Evolutionary conservation across 352 stramenopile genomes (phyloP).

Genomic region (Aphanomyces stellatus): DNA sequence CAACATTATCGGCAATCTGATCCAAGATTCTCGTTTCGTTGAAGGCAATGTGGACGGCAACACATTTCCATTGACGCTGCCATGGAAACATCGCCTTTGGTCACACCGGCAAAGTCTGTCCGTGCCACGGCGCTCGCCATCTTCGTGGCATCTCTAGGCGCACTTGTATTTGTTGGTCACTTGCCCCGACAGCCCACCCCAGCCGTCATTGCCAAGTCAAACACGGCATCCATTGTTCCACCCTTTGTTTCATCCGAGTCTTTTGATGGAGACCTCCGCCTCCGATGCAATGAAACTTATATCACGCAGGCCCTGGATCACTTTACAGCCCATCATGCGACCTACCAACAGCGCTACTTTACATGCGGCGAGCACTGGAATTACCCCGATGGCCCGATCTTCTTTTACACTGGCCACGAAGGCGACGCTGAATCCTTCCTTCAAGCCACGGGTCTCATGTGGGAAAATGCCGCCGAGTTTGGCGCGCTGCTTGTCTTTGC

Average conservation of each 20-base stretch:
- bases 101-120: too few relatives aligned
- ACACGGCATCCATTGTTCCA: too few relatives aligned
- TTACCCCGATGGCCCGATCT: conserved; percentile 59
- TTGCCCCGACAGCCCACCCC: too few relatives aligned
- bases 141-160: too few relatives aligned
- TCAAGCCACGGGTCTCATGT: conserved; percentile 95
- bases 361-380: conserved; percentile 34
- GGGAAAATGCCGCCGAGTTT: conserved; percentile 89
- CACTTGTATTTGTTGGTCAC: too few relatives aligned
- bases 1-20: too few relatives aligned
- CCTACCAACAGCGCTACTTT: conserved; percentile 51
- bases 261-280: conserved; percentile 2
- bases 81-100: too few relatives aligned
- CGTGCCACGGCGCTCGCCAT: too few relatives aligned
- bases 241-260: not conserved
- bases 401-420: conserved; percentile 95
- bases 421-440: conserved; percentile 92
- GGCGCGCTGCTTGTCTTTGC: conserved; percentile 90
- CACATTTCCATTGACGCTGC: too few relatives aligned
- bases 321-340: conserved; percentile 7
- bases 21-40: too few relatives aligned
- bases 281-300: conserved; percentile 7
- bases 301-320: conserved; percentile 9
- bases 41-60: too few relatives aligned
- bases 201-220: too few relatives aligned